Conservation (phyloP, 2,329 filamentous ascomycete species). For the Falciphora oryzae region DNA sequence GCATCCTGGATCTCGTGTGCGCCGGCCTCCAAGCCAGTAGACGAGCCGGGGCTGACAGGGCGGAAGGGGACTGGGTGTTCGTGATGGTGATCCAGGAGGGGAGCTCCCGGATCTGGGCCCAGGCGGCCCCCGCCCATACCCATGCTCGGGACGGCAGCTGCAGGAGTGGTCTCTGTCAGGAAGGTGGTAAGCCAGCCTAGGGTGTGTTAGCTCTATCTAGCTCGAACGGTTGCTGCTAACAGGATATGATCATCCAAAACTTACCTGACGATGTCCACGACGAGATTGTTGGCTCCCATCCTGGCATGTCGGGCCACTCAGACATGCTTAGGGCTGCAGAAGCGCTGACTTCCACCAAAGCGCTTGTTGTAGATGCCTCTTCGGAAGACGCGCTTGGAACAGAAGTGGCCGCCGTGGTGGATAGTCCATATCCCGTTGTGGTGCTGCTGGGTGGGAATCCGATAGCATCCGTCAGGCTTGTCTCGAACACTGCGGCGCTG, state of each 20-base stretch:
- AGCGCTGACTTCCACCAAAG: no score
- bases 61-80: no score
- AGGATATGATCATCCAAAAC: no score
- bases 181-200: constrained; percentile 4
- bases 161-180: constrained; percentile 3
- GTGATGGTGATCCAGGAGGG: not conserved
- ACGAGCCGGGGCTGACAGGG: no score
- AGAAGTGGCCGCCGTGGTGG: not conserved
- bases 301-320: constrained; percentile 3
- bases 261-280: not conserved
- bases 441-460: not conserved
- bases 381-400: not conserved
- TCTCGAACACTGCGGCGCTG: not conserved
- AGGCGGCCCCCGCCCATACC: not conserved
- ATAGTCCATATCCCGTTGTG: not conserved
- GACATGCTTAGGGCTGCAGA: not conserved
- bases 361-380: no score
- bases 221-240: not conserved
- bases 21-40: no score
- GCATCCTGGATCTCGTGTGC: not conserved
- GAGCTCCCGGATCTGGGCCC: not conserved
- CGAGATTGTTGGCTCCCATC: not conserved
- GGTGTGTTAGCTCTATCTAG: not conserved
- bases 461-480: not conserved
- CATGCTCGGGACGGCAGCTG: not conserved